Percentiles rank a stretch among this genome's conserved stretches.
phyloP scores from a whole-genome alignment of 1,284 basidiomycete genomes.

The Boletus calvinii region DNA sequence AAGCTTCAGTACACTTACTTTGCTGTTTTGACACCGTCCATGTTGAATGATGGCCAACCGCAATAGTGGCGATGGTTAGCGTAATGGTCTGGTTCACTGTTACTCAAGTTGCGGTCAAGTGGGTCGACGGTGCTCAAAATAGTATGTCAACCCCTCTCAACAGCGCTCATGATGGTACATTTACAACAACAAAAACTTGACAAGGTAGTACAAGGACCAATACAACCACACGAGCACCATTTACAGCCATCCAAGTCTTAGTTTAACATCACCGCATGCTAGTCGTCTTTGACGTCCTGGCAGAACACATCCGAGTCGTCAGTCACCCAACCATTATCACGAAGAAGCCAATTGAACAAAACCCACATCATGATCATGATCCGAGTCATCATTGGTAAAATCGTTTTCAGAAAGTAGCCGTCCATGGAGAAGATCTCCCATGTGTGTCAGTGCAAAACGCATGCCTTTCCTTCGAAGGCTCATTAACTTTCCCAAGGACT shows the following conservation, averaged over 20 bases:
- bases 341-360: no score
- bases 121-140: constrained; percentile 3
- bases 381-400: constrained; percentile 15
- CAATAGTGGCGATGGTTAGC: not conserved
- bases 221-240: not conserved
- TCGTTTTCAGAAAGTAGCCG: constrained; percentile 30
- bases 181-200: not conserved
- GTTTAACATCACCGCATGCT: not conserved
- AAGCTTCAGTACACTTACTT: constrained; percentile 29
- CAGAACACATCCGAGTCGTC: not conserved
- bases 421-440: constrained; percentile 43
- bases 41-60: constrained; percentile 34
- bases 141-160: constrained; percentile 4
- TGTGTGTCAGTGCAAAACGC: constrained; percentile 38
- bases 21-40: constrained; percentile 36
- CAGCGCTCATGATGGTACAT: not conserved
- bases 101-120: not conserved
- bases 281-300: not conserved
- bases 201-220: not conserved
- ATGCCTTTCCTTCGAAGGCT: constrained; percentile 42
- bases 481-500: constrained; percentile 36
- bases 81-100: not conserved
- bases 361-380: constrained; percentile 1
- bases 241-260: no score
- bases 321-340: constrained; percentile 20